phyloP scores from a whole-genome alignment of 257 asterid genomes.

The Handroanthus guayacan region DNA sequence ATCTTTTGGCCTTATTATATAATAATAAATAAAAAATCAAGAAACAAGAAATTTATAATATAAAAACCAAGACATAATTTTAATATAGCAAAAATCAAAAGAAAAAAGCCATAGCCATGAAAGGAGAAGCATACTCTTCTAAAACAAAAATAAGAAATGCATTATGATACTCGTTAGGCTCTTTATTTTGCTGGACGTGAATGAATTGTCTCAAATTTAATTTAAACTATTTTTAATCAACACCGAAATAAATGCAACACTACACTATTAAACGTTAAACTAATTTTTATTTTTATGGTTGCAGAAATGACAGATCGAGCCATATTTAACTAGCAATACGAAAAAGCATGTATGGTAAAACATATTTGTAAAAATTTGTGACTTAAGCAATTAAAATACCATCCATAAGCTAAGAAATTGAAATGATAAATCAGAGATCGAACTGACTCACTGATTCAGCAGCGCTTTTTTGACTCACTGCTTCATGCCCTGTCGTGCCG shows the following conservation, averaged over 20 bases:
- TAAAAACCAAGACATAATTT: no score
- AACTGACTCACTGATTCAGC: slow-evolving; percentile 55
- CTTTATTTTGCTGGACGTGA: neutral
- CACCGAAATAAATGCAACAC: neutral
- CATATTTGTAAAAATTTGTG: neutral
- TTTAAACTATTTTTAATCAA: neutral
- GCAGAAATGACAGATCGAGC: neutral
- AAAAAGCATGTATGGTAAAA: neutral
- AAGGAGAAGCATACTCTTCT: neutral
- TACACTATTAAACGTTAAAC: no score
- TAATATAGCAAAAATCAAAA: no score
- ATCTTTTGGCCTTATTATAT: no score
- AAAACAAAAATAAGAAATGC: neutral
- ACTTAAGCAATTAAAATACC: neutral
- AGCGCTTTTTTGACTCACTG: slow-evolving; percentile 35
- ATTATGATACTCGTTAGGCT: neutral
- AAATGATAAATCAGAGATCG: neutral
- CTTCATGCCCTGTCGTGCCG: slow-evolving; percentile 38
- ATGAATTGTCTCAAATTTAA: neutral
- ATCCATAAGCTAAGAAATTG: neutral
- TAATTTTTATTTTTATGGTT: neutral
- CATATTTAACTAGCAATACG: no score
- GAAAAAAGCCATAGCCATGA: no score
- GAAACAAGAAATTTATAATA: no score
- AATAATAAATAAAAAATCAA: no score